These are phyloP conservation scores for Penicillium ucsense DNA, from an alignment of 495 filamentous ascomycete species.

Conservation along the genomic window DNA sequence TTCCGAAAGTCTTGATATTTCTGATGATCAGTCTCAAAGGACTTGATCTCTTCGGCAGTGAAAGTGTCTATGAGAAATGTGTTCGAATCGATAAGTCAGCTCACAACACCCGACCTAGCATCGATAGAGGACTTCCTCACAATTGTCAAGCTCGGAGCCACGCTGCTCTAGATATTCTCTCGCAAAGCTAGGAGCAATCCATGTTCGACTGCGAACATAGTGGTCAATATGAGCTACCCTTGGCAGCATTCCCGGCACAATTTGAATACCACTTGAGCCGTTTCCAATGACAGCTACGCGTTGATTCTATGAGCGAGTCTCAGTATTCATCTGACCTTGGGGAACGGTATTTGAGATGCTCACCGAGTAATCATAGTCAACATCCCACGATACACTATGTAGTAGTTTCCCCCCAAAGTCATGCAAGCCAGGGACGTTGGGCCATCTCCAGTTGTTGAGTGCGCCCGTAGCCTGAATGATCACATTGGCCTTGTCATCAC, in stretches of 20 bases:
- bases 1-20: slow-evolving; percentile 35
- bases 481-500: slow-evolving; percentile 41
- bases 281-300: slow-evolving; percentile 46
- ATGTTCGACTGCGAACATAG: slow-evolving; percentile 33
- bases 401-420: slow-evolving; percentile 44
- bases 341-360: background rate
- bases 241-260: slow-evolving; percentile 52
- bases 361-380: slow-evolving; percentile 23
- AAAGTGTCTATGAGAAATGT: slow-evolving; percentile 16
- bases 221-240: slow-evolving; percentile 37
- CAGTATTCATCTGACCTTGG: slow-evolving; percentile 3
- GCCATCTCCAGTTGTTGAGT: slow-evolving; percentile 49
- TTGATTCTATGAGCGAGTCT: slow-evolving; percentile 25
- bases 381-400: slow-evolving; percentile 47
- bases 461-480: slow-evolving; percentile 47
- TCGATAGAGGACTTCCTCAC: slow-evolving; percentile 10
- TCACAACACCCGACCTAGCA: too few species aligned
- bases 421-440: slow-evolving; percentile 43
- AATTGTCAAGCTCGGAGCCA: slow-evolving; percentile 21
- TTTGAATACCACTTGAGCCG: slow-evolving; percentile 44
- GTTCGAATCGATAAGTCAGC: too few species aligned
- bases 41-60: slow-evolving; percentile 35
- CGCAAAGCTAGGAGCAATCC: slow-evolving; percentile 35
- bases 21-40: slow-evolving; percentile 33
- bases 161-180: slow-evolving; percentile 22